Base-by-base conservation (phyloP, 225 moss, liverwort and hornwort species). In the Pseudoscleropodium purum region DNA sequence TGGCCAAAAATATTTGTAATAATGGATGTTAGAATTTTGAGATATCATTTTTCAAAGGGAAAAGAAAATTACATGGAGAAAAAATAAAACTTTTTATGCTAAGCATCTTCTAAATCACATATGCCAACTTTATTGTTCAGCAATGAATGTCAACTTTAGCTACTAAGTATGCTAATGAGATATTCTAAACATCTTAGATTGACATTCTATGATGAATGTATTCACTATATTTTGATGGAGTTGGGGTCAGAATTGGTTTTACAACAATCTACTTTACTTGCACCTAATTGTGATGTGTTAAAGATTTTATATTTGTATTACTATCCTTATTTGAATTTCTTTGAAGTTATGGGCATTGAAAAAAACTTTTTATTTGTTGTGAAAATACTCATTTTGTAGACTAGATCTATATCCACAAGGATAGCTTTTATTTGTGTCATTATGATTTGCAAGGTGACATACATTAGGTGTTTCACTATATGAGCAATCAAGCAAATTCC, bases 101-200 rank as follows among this genome's bases (percentile, higher is more conserved):
- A n/a, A 59, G 18, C 12, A 60, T 39, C 29, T 60, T 80, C 0
- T 0, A 0, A 60, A 60, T 59, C 4, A n/a, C 18, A 39, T 60
- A 6, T 39, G 2, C 12, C 18, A 39, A 60, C 0, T 39, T 79
- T 80, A 29, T 16, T 59, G 29, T 39, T 80, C 0, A 0, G 0
- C 4, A 79, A 39, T 27, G 4, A 11, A 59, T 29, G 27, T 0
- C 0, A 0, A 26, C 2, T 2, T 0, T n/a, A 0, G 16, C 0
- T 4, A 27, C 0, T 0, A 0, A 1, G 4, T n/a, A 17, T 0
- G 1, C 4, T 79, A 11, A 26, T 56, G 26, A n/a, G 11, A 18
- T 18, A 39, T 39, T 3, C 18, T 29, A 3, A 1, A 29, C 39
- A 59, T 59, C 2, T 59, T 39, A 11, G 12, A 18, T 7, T 80